Conservation (phyloP, 352 stramenopile genomes). For the Pythium coloratum region DNA sequence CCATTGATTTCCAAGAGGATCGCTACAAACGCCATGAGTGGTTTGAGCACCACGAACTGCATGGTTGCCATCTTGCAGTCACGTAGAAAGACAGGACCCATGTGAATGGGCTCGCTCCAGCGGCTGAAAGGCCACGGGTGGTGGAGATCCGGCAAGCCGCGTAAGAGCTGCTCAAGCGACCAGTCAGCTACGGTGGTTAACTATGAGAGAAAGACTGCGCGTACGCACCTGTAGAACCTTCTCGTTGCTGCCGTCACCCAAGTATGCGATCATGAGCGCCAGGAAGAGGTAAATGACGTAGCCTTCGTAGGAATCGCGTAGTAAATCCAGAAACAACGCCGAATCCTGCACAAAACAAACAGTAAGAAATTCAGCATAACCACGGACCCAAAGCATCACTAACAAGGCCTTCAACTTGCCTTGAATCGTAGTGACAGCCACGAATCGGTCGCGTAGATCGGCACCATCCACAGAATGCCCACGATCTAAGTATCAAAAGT, state of each 20-base stretch:
- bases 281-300: slow-evolving; percentile 99
- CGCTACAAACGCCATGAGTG: slow-evolving; percentile 85
- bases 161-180: slow-evolving; percentile 34
- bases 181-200: slow-evolving; percentile 11
- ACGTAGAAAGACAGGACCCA: slow-evolving; percentile 87
- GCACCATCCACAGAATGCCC: slow-evolving; percentile 98
- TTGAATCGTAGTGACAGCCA: slow-evolving; percentile 98
- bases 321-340: slow-evolving; percentile 91
- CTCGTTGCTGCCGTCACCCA: slow-evolving; percentile 92
- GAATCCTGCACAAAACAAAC: slow-evolving; percentile 36
- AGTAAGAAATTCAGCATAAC: neutral
- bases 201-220: slow-evolving; percentile 21
- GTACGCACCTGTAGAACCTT: slow-evolving; percentile 51
- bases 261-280: slow-evolving; percentile 94
- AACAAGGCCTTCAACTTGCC: slow-evolving; percentile 25
- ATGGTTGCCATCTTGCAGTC: slow-evolving; percentile 95
- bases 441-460: slow-evolving; percentile 96
- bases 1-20: slow-evolving; percentile 86
- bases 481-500: slow-evolving; percentile 85
- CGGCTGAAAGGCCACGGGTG: slow-evolving; percentile 78
- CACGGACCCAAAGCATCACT: neutral
- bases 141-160: slow-evolving; percentile 56
- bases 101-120: slow-evolving; percentile 65
- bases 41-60: slow-evolving; percentile 96
- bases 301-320: slow-evolving; percentile 97